phyloP scores from a whole-genome alignment of 2,329 filamentous ascomycete species.

The Purpureocillium lavendulum region DNA sequence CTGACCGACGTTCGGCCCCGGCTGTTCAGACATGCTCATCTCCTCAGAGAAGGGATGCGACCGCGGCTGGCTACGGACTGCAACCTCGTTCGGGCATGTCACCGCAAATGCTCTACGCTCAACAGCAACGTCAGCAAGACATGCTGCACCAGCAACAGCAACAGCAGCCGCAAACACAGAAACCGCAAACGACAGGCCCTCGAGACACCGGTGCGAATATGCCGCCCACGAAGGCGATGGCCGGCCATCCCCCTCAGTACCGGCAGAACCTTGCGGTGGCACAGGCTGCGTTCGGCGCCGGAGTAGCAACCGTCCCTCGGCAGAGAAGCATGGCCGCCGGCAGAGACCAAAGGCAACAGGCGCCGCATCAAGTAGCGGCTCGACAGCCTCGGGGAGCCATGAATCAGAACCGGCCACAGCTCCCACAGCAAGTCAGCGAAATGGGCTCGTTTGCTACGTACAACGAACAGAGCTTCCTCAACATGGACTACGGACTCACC shows the following conservation, averaged over 20 bases:
- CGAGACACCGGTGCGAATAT: slow-evolving; percentile 4
- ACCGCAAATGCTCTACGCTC: slow-evolving; percentile 7
- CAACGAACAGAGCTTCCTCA: slow-evolving; percentile 13
- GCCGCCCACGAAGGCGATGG: slow-evolving; percentile 3
- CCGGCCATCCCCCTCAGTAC: slow-evolving; percentile 7
- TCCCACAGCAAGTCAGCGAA: slow-evolving; percentile 6
- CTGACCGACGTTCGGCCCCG: slow-evolving; percentile 2
- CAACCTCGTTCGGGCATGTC: slow-evolving; percentile 2
- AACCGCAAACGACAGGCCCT: slow-evolving; percentile 7
- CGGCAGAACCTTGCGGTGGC: slow-evolving; percentile 10
- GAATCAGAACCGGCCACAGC: slow-evolving; percentile 8
- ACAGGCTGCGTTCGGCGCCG: slow-evolving; percentile 6
- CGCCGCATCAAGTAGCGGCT: slow-evolving; percentile 5
- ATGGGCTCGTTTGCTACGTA: slow-evolving; percentile 12
- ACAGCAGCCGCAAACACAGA: slow-evolving; percentile 9
- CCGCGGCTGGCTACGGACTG: slow-evolving; percentile 4
- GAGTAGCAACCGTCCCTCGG: slow-evolving; percentile 2
- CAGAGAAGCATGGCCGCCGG: slow-evolving; percentile 4
- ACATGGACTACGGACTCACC: slow-evolving; percentile 16
- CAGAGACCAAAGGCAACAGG: slow-evolving; percentile 3
- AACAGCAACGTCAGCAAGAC: slow-evolving; percentile 6
- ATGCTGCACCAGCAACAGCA: slow-evolving; percentile 10
- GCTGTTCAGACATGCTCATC: no score
- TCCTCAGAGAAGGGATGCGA: background rate
- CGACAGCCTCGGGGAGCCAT: slow-evolving; percentile 6